Base-by-base conservation (phyloP, 495 filamentous ascomycete genomes). In the Annulohypoxylon moriforme region DNA sequence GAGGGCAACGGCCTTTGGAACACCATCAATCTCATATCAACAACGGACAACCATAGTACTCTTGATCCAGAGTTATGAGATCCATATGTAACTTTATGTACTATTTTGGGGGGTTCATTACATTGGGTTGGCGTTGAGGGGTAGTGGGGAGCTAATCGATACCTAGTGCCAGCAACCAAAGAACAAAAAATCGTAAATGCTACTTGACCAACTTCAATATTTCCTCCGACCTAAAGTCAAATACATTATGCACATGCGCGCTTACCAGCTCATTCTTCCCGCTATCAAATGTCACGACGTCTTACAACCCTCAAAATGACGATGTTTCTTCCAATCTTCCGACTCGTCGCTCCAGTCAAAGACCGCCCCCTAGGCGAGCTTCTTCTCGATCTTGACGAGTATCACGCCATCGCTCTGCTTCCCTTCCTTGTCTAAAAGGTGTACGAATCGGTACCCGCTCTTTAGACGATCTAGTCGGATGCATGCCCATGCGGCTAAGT, bases 401-500 rank as follows among this genome's bases (percentile, higher is more conserved):
- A 98, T 67, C 31, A 90, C 81, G 8, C 90, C 92, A 4, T 85
- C 83, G 20, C 85, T 88, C 61, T 86, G 80, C 13, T 81, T 70
- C 1, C 94, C 93, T 44, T 88, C 81, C 9, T 79, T 81, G 75
- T 95, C 88, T 34, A 89, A 78, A 27, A 98, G 79, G 58, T 89
- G 91, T 40, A 98, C 81, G 63, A 97, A 89, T 14, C 93, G 85
- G 68, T 92, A 91, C 1, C 95, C 95, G 38, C 85, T 76, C 50
- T 88, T 87, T 59, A 97, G 78, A 14, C 93, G 86, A 79, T 97
- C 93, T 0, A 98, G 86, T 18, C 93, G 85, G 61, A 97, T 89
- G 75, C 94, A 97, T 7, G 93, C 89, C 95, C 95, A 98, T 10
- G 90, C 93, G 18, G 92, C 93, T 38, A 96, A 76, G 52, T 89